A percentile compares a stretch with the other conserved stretches of the same genome.
phyloP scores from a whole-genome alignment of 176 grass and related monocot species.

The Aegilops sharonensis region DNA sequence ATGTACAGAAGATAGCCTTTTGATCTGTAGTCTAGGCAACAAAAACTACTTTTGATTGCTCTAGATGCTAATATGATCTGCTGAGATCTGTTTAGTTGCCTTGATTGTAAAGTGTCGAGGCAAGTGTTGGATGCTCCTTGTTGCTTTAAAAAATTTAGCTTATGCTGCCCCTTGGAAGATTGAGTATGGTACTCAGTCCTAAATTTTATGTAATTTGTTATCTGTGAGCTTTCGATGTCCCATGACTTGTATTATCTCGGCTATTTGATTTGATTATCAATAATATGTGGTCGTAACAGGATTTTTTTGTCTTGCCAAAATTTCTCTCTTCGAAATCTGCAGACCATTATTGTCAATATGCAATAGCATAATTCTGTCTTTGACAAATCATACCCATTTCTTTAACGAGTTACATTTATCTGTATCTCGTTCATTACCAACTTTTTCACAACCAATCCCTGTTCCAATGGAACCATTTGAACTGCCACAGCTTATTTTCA shows the following conservation, averaged over 20 bases:
- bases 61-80: constrained; percentile 18
- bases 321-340: constrained; percentile 9
- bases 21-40: constrained; percentile 8
- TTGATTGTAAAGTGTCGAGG: constrained; percentile 18
- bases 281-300: not conserved
- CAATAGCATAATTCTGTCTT: constrained; percentile 4
- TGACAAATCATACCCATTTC: constrained; percentile 4
- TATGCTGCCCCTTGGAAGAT: not conserved
- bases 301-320: not conserved
- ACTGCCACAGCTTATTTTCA: not conserved
- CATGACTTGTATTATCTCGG: not conserved
- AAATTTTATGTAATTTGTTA: constrained; percentile 7
- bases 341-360: not conserved
- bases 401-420: not conserved
- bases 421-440: not conserved
- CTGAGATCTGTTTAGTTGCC: constrained; percentile 25
- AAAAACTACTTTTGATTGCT: constrained; percentile 18
- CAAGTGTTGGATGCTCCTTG: not conserved
- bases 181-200: not conserved
- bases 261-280: constrained; percentile 1
- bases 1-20: constrained; percentile 88
- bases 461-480: constrained; percentile 16
- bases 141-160: not conserved
- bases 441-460: not conserved
- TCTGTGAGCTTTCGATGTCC: not conserved